phyloP scores from a whole-genome alignment of 345 rosid species.

The Cardamine chenopodiifolia region DNA sequence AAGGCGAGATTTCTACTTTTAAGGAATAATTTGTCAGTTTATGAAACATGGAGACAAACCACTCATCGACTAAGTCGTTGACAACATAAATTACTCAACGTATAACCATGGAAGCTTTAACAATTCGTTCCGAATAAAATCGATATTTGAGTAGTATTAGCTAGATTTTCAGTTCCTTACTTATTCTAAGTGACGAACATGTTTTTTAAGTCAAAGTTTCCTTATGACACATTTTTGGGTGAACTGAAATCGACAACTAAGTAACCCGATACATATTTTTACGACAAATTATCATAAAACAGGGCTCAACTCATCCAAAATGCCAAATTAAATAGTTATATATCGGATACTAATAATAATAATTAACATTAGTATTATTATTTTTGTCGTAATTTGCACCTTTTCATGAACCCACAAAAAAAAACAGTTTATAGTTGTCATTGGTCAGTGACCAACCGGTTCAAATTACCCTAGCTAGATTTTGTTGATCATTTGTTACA shows the following conservation, averaged over 20 bases:
- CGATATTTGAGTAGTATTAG: neutral
- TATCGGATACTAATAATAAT: neutral
- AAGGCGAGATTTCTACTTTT: constrained; percentile 35
- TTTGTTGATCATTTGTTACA: constrained; percentile 9
- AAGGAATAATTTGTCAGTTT: constrained; percentile 42
- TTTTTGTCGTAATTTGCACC: neutral
- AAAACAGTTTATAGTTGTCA: constrained; percentile 5
- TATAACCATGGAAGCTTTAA: constrained; percentile 6
- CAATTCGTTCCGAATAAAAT: neutral
- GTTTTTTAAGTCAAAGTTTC: neutral
- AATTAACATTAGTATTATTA: neutral
- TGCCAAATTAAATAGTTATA: neutral
- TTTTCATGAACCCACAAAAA: neutral
- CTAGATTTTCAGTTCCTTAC: constrained; percentile 10
- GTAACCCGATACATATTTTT: neutral
- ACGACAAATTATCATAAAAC: neutral
- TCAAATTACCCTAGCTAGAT: neutral
- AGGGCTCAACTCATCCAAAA: neutral
- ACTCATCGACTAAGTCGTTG: constrained; percentile 27
- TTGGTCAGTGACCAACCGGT: constrained; percentile 15
- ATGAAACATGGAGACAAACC: constrained; percentile 28
- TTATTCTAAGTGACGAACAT: neutral
- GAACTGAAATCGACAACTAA: neutral
- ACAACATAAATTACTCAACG: constrained; percentile 21
- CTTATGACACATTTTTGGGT: neutral